These are phyloP conservation scores for Trametes villosa DNA, from an alignment of 768 basidiomycete genomes.

Conservation along the genomic window DNA sequence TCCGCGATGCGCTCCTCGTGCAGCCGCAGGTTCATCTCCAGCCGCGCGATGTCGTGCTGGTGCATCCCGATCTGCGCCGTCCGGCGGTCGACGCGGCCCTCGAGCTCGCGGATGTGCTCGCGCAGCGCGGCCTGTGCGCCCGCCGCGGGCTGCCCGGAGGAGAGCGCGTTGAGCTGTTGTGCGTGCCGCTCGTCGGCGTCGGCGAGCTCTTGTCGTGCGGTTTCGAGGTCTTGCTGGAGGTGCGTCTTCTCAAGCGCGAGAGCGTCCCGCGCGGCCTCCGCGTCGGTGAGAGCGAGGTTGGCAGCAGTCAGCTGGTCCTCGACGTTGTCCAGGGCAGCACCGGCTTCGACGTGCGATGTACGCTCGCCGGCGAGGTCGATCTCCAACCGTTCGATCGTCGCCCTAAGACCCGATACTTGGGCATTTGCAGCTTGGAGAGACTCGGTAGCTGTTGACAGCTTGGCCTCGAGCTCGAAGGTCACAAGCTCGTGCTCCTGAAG, in stretches of 20 bases:
- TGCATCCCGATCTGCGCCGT: constrained; percentile 79
- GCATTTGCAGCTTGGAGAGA: constrained; percentile 19
- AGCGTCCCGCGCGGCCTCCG: constrained; percentile 69
- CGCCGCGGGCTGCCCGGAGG: constrained; percentile 37
- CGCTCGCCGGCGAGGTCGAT: constrained; percentile 25
- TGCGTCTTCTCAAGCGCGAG: constrained; percentile 67
- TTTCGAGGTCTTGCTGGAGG: constrained; percentile 59
- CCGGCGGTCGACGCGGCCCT: constrained; percentile 62
- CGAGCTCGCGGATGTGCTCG: constrained; percentile 70
- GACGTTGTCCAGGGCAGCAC: constrained; percentile 43
- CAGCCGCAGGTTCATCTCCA: constrained; percentile 74
- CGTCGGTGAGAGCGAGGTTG: constrained; percentile 52
- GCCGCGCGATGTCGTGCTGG: constrained; percentile 76
- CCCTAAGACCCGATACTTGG: constrained; percentile 23
- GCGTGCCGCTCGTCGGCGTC: constrained; percentile 66
- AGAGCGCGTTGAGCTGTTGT: constrained; percentile 69
- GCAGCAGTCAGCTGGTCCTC: constrained; percentile 50
- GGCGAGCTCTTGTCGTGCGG: constrained; percentile 55
- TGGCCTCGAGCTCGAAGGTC: constrained; percentile 10
- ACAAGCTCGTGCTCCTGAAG: constrained; percentile 7
- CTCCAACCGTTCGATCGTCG: constrained; percentile 23
- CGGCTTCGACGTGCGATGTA: constrained; percentile 26
- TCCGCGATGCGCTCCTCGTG: constrained; percentile 77
- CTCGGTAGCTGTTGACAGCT: constrained; percentile 13
- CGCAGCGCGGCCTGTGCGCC: constrained; percentile 60